Evolutionary conservation across 2,329 filamentous ascomycete genomes (phyloP).

Genomic region (Apiospora rasikravindrae): DNA sequence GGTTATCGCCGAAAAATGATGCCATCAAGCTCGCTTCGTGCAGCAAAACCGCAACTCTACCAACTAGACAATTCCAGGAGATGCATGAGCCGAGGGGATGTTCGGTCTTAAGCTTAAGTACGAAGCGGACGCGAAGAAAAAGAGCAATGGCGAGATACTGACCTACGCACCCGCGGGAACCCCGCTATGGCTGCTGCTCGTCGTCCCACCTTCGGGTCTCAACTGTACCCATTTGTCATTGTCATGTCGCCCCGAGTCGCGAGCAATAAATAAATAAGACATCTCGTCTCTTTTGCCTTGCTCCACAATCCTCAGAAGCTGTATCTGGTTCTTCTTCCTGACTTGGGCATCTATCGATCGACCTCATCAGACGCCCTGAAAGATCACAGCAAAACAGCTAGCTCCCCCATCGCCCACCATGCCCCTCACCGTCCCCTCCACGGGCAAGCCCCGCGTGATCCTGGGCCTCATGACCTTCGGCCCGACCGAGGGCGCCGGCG

Average conservation of each 20-base stretch:
- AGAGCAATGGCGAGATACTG: not conserved
- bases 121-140: not conserved
- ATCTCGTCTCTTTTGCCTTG: not conserved
- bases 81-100: not conserved
- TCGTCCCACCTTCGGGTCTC: not conserved
- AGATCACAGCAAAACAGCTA: not conserved
- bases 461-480: slow-evolving; percentile 89
- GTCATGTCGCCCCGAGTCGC: not conserved
- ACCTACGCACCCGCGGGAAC: not conserved
- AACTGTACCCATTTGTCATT: not conserved
- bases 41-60: not conserved
- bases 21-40: not conserved
- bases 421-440: slow-evolving; percentile 50
- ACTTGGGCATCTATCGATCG: not conserved
- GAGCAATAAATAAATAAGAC: not conserved
- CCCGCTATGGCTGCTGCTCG: not conserved
- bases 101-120: slow-evolving; percentile 3
- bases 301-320: not conserved
- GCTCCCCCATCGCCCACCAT: slow-evolving; percentile 38
- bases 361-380: not conserved
- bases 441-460: slow-evolving; percentile 70
- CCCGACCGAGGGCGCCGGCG: slow-evolving; percentile 64
- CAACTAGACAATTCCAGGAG: not conserved
- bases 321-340: not conserved
- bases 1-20: slow-evolving; percentile 5